These are phyloP conservation scores for Phalaenopsis aphrodite DNA, from an alignment of 106 monocot species.

Conservation along the genomic window DNA sequence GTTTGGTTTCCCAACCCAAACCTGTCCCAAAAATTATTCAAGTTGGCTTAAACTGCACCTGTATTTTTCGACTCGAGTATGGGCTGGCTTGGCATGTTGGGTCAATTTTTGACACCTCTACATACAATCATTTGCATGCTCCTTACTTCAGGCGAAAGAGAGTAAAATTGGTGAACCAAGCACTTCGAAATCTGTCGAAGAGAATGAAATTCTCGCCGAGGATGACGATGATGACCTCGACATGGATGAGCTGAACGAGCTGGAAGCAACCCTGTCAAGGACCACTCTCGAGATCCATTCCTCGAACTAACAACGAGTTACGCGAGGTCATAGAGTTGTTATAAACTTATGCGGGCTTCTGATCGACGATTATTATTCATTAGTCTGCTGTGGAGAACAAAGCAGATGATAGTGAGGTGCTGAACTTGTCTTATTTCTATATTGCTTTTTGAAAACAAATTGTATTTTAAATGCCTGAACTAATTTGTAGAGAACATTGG, in stretches of 20 bases:
- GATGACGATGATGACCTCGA: constrained; percentile 50
- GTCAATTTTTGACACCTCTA: too few relatives aligned
- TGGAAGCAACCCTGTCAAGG: constrained; percentile 81
- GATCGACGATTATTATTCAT: neutral
- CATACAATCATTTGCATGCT: too few relatives aligned
- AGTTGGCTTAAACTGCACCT: too few relatives aligned
- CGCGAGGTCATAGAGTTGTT: neutral
- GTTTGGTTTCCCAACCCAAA: too few relatives aligned
- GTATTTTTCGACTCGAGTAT: too few relatives aligned
- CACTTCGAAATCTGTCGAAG: constrained; percentile 29
- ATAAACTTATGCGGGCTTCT: neutral
- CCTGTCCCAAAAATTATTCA: too few relatives aligned
- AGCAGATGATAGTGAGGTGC: neutral
- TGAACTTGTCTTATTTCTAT: neutral
- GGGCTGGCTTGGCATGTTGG: too few relatives aligned
- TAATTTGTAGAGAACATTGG: neutral
- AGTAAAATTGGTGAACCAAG: constrained; percentile 37
- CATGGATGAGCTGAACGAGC: constrained; percentile 81
- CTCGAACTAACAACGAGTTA: constrained; percentile 14
- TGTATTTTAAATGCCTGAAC: neutral
- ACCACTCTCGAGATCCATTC: constrained; percentile 59
- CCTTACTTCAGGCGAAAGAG: constrained; percentile 24
- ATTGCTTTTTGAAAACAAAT: neutral
- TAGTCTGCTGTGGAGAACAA: too few relatives aligned
- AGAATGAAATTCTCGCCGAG: constrained; percentile 34